Conservation (phyloP, 208 protist species). For the Crithidia expoeki region DNA sequence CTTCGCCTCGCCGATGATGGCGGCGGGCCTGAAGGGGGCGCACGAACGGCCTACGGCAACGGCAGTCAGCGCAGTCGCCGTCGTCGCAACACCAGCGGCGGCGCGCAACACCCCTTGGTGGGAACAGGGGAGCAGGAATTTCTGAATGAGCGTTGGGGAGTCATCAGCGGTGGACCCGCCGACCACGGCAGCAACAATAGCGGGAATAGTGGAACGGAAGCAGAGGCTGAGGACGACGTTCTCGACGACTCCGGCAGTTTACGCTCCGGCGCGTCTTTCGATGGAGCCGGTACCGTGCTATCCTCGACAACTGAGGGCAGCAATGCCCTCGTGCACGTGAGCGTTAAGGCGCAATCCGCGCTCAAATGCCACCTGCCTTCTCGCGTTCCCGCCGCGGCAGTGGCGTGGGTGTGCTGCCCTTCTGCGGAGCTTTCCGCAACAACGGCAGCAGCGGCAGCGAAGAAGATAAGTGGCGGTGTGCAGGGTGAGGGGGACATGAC, state of each 20-base stretch:
- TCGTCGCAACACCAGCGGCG: conserved; percentile 14
- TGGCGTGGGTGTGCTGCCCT: conserved; percentile 38
- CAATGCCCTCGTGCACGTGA: conserved; percentile 19
- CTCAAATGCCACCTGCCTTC: conserved; percentile 44
- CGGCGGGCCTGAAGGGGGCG: background rate
- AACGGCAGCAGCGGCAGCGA: background rate
- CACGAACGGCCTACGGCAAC: background rate
- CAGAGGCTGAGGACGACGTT: conserved; percentile 30
- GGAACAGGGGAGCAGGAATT: conserved; percentile 3
- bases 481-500: background rate
- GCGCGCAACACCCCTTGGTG: background rate
- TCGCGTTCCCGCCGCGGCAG: conserved; percentile 51
- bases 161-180: background rate
- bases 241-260: conserved; percentile 31
- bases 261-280: conserved; percentile 20
- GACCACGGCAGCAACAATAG: conserved; percentile 11
- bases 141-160: conserved; percentile 22
- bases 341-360: conserved; percentile 31
- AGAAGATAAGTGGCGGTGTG: background rate
- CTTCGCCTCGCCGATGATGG: background rate
- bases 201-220: conserved; percentile 31
- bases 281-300: conserved; percentile 11
- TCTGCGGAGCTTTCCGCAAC: background rate
- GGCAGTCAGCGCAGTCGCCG: conserved; percentile 17
- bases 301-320: conserved; percentile 20